A percentile compares a stretch with the other conserved stretches of the same genome.
Conservation (phyloP, 495 filamentous ascomycete genomes). For the Symbiotaphrina buchneri region DNA sequence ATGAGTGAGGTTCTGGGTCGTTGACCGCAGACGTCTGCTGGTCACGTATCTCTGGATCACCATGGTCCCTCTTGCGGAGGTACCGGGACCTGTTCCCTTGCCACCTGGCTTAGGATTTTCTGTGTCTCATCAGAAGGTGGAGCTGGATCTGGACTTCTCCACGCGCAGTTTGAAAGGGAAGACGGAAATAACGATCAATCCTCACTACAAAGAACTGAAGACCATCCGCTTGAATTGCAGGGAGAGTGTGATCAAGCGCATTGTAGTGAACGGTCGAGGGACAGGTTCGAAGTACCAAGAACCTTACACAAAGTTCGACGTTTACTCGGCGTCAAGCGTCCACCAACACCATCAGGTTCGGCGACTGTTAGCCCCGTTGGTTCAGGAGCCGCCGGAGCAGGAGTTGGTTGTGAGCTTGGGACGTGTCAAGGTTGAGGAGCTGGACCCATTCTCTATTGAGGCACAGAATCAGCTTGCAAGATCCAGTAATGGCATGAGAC, state of each 20-base stretch:
- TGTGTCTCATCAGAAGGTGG: conserved; percentile 62
- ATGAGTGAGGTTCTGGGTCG: too few species aligned
- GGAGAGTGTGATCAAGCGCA: conserved; percentile 49
- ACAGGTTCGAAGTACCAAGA: conserved; percentile 43
- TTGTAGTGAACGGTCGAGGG: conserved; percentile 48
- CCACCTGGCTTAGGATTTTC: conserved; percentile 25
- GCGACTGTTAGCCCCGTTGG: conserved; percentile 35
- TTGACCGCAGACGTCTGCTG: too few species aligned
- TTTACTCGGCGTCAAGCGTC: conserved; percentile 36
- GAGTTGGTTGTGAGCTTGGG: conserved; percentile 40
- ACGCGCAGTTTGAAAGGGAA: conserved; percentile 53
- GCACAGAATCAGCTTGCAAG: conserved; percentile 17
- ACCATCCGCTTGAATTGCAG: conserved; percentile 65
- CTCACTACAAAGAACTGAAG: conserved; percentile 37
- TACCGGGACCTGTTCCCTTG: conserved; percentile 2
- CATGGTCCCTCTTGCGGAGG: conserved; percentile 4
- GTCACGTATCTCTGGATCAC: neutral
- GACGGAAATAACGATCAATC: conserved; percentile 58
- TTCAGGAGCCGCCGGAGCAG: conserved; percentile 32
- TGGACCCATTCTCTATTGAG: conserved; percentile 29
- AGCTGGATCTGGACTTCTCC: conserved; percentile 70
- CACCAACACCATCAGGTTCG: conserved; percentile 60
- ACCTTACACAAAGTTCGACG: conserved; percentile 41
- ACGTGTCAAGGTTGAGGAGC: conserved; percentile 39
- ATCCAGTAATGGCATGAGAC: conserved; percentile 5